These are phyloP conservation scores for Elsinoe australis DNA, from an alignment of 2,329 filamentous ascomycete genomes.

Conservation along the genomic window DNA sequence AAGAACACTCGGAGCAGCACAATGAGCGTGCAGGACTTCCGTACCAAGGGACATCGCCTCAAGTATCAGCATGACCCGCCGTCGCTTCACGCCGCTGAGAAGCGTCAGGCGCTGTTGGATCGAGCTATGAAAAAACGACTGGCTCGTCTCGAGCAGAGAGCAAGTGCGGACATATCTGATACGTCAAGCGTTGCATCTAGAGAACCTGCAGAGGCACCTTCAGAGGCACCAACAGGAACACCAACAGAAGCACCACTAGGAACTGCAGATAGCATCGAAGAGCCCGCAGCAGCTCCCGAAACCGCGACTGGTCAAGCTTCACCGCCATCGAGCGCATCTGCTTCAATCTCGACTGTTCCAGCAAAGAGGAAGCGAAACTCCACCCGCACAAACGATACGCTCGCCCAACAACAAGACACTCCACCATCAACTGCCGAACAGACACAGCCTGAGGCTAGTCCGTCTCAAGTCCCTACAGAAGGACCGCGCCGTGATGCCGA, in stretches of 20 bases:
- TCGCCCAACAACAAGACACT: conserved; percentile 9
- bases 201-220: conserved; percentile 21
- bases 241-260: conserved; percentile 8
- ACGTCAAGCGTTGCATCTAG: conserved; percentile 22
- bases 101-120: conserved; percentile 35
- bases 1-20: conserved; percentile 75
- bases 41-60: conserved; percentile 57
- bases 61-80: conserved; percentile 76
- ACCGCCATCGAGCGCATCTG: conserved; percentile 18
- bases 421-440: conserved; percentile 16
- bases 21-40: conserved; percentile 81
- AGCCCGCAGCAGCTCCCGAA: background rate
- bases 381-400: background rate
- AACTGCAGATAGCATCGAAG: conserved; percentile 17
- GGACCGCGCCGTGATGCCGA: conserved; percentile 33
- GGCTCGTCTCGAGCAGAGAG: conserved; percentile 15
- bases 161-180: conserved; percentile 21
- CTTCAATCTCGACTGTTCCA: conserved; percentile 15
- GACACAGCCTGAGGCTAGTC: conserved; percentile 6
- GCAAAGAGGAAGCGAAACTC: conserved; percentile 16
- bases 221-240: conserved; percentile 13
- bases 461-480: background rate
- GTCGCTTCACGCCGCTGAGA: conserved; percentile 62
- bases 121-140: conserved; percentile 27
- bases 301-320: background rate